A percentile compares a stretch with the other conserved stretches of the same genome.
Conservation (phyloP, 176 grass and related monocot genomes). For the Oryza meyeriana region DNA sequence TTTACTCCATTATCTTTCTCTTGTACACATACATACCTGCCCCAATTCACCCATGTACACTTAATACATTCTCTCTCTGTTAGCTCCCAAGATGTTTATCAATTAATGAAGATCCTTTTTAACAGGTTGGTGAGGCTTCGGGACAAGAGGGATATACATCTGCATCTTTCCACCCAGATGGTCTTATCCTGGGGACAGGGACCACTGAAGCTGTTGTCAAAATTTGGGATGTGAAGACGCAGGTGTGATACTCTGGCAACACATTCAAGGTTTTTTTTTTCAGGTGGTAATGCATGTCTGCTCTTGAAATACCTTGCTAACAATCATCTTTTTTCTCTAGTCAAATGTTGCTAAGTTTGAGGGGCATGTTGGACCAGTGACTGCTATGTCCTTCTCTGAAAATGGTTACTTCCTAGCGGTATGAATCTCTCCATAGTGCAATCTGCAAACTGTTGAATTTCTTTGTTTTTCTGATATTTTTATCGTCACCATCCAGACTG, state of each 20-base stretch:
- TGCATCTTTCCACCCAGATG: conserved; percentile 93
- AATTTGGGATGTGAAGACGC: conserved; percentile 99
- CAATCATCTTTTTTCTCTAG: conserved; percentile 44
- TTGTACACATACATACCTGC: background rate
- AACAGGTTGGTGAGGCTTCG: conserved; percentile 70
- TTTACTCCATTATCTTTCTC: conserved; percentile 14
- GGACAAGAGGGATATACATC: conserved; percentile 87
- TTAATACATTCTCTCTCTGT: background rate
- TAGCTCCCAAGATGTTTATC: background rate
- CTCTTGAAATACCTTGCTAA: conserved; percentile 36
- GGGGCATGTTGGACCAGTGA: conserved; percentile 85
- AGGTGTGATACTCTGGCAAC: conserved; percentile 45
- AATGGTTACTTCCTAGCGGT: conserved; percentile 99
- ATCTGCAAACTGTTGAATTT: background rate
- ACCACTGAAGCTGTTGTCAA: conserved; percentile 79
- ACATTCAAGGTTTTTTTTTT: conserved; percentile 21
- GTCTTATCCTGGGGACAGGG: conserved; percentile 97
- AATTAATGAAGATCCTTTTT: conserved; percentile 15
- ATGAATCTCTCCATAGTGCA: conserved; percentile 27
- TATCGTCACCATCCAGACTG: conserved; percentile 54
- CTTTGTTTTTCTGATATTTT: conserved; percentile 33
- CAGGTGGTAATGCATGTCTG: background rate
- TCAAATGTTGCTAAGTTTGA: conserved; percentile 87
- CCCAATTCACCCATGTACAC: background rate
- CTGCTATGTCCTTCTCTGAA: conserved; percentile 97